These are phyloP conservation scores for Populus deltoides DNA, from an alignment of 345 rosid species.

Conservation along the genomic window DNA sequence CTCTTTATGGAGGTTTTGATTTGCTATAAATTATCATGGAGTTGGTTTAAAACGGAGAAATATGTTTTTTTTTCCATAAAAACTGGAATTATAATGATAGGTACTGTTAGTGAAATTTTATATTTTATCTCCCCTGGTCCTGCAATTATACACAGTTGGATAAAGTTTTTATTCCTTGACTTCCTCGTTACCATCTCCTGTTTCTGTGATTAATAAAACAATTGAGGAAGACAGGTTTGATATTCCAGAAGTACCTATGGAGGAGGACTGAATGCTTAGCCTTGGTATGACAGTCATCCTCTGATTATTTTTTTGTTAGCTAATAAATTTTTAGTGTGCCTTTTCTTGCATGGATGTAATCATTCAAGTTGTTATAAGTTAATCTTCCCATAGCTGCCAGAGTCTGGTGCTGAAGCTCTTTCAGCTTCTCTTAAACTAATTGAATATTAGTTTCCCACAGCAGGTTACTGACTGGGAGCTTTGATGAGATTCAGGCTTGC, in stretches of 20 bases:
- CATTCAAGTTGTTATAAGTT: background rate
- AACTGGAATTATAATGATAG: no score
- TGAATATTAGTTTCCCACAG: background rate
- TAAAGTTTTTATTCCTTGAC: slow-evolving; percentile 55
- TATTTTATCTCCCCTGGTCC: background rate
- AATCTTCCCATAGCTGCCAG: background rate
- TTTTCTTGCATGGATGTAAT: background rate
- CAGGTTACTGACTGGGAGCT: background rate
- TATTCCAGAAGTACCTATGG: slow-evolving; percentile 98
- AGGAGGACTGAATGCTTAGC: slow-evolving; percentile 59
- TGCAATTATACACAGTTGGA: background rate
- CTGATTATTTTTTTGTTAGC: background rate
- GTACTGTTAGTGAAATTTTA: background rate
- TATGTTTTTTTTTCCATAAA: no score
- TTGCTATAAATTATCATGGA: no score
- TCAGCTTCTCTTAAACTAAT: background rate
- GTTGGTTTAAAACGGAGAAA: no score
- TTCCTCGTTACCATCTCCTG: slow-evolving; percentile 41
- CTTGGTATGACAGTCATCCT: background rate
- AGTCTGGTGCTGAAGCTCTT: background rate
- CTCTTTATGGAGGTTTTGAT: background rate
- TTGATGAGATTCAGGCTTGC: background rate
- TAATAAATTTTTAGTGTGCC: background rate
- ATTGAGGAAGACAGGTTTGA: slow-evolving; percentile 88
- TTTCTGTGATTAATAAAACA: slow-evolving; percentile 59